These are phyloP conservation scores for Pleurotus sapidus DNA, from an alignment of 768 basidiomycete genomes.

Conservation along the genomic window DNA sequence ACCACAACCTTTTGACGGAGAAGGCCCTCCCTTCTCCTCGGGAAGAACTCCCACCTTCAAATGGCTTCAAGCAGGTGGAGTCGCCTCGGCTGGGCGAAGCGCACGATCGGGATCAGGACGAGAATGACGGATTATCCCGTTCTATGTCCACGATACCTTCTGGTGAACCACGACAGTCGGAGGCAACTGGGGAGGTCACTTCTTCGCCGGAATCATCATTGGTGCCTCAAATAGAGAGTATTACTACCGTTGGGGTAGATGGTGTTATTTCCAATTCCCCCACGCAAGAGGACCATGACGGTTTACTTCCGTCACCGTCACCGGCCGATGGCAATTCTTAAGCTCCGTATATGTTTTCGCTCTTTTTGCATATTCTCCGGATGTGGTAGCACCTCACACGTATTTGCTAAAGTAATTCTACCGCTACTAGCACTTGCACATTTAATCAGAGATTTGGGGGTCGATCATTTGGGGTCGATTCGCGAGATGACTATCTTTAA, in stretches of 20 bases:
- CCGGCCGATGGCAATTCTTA: background rate
- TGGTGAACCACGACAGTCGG: slow-evolving; percentile 38
- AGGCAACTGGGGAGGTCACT: slow-evolving; percentile 22
- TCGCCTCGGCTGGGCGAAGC: slow-evolving; percentile 16
- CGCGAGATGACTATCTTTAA: background rate
- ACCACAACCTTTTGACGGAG: background rate
- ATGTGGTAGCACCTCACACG: background rate
- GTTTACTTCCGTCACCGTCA: background rate
- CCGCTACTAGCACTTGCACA: background rate
- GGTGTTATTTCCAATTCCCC: too few relatives aligned
- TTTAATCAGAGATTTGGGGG: too few relatives aligned
- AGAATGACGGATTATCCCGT: slow-evolving; percentile 2
- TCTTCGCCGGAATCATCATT: background rate
- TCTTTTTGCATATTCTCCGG: background rate
- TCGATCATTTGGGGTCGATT: too few relatives aligned
- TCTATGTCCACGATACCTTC: slow-evolving; percentile 16
- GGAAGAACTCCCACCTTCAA: slow-evolving; percentile 8
- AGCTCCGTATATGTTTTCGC: slow-evolving; percentile 3
- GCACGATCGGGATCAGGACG: slow-evolving; percentile 12
- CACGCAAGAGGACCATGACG: slow-evolving; percentile 1
- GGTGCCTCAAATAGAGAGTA: background rate
- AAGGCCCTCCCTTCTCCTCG: slow-evolving; percentile 17
- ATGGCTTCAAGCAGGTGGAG: slow-evolving; percentile 19
- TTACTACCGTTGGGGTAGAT: background rate
- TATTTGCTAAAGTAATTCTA: background rate